phyloP scores from a whole-genome alignment of 2,329 filamentous ascomycete species.

The Thelonectria discophora region DNA sequence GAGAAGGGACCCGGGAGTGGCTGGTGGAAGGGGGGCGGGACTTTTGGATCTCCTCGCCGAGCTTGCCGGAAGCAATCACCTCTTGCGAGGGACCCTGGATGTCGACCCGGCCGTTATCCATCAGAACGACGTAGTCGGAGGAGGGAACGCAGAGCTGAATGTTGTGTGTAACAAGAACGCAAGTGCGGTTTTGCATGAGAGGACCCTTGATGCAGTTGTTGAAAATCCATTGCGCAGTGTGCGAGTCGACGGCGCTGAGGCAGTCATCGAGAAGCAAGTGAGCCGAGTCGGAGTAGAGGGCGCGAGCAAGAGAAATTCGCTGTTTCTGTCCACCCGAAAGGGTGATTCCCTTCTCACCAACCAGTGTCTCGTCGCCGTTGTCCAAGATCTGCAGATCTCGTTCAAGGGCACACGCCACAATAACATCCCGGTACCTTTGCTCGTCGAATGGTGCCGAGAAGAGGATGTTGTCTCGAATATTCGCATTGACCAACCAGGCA shows the following conservation, averaged over 20 bases:
- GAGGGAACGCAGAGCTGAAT: slow-evolving; percentile 84
- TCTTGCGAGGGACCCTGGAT: slow-evolving; percentile 80
- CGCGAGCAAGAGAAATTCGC: slow-evolving; percentile 93
- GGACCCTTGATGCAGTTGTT: slow-evolving; percentile 89
- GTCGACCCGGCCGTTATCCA: slow-evolving; percentile 85
- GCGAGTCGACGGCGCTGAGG: slow-evolving; percentile 94
- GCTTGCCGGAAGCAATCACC: slow-evolving; percentile 84
- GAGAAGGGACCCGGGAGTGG: slow-evolving; percentile 78
- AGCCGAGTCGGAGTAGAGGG: slow-evolving; percentile 93
- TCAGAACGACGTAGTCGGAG: slow-evolving; percentile 81
- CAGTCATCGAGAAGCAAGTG: slow-evolving; percentile 95
- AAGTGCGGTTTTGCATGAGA: slow-evolving; percentile 88
- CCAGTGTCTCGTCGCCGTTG: slow-evolving; percentile 89
- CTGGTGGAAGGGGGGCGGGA: slow-evolving; percentile 75
- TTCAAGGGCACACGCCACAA: slow-evolving; percentile 89
- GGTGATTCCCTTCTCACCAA: slow-evolving; percentile 97
- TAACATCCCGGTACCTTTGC: slow-evolving; percentile 84
- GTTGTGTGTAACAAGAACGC: slow-evolving; percentile 96
- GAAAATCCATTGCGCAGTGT: slow-evolving; percentile 98
- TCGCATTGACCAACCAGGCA: slow-evolving; percentile 95
- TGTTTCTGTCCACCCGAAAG: slow-evolving; percentile 98
- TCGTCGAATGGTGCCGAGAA: slow-evolving; percentile 86
- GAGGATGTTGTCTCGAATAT: slow-evolving; percentile 94
- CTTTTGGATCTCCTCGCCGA: slow-evolving; percentile 84
- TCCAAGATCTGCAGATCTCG: slow-evolving; percentile 93